Conservation (phyloP, 139 green algal genomes). For the Limnomonas spitsbergensis region DNA sequence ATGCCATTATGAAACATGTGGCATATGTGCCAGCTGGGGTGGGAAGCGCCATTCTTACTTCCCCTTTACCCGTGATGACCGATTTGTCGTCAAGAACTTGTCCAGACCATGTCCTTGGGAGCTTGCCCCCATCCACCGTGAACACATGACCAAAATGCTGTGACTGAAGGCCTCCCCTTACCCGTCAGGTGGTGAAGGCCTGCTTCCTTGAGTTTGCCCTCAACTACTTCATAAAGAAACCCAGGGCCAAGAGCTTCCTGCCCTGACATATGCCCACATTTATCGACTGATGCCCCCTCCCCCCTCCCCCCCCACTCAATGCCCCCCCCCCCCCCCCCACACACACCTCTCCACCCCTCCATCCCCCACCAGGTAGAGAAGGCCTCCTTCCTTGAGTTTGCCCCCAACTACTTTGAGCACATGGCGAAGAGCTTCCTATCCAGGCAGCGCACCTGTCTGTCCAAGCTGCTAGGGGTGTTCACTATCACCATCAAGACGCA, state of each 20-base stretch:
- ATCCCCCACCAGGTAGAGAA: conserved; percentile 37
- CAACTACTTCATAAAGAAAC: conserved; percentile 73
- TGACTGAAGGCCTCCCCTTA: too few relatives aligned
- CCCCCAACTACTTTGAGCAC: conserved; percentile 85
- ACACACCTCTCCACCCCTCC: background rate
- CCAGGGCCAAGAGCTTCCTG: conserved; percentile 49
- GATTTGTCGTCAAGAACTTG: too few relatives aligned
- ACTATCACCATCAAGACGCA: conserved; percentile 33
- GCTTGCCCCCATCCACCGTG: too few relatives aligned
- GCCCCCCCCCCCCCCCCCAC: too few relatives aligned
- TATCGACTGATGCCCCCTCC: background rate
- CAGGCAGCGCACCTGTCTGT: conserved; percentile 69
- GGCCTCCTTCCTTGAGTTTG: conserved; percentile 80
- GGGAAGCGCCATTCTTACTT: too few relatives aligned
- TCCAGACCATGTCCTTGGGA: too few relatives aligned
- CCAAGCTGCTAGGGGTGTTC: conserved; percentile 92
- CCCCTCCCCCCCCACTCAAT: background rate
- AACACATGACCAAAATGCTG: too few relatives aligned
- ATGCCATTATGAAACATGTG: too few relatives aligned
- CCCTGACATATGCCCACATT: background rate
- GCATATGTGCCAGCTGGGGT: too few relatives aligned
- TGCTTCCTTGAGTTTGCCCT: conserved; percentile 82
- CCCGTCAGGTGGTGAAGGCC: conserved; percentile 36
- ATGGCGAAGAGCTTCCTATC: conserved; percentile 39
- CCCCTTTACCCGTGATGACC: too few relatives aligned